Evolutionary conservation across 2,329 filamentous ascomycete genomes (phyloP).

Genomic region (Arachnomyces sp.): DNA sequence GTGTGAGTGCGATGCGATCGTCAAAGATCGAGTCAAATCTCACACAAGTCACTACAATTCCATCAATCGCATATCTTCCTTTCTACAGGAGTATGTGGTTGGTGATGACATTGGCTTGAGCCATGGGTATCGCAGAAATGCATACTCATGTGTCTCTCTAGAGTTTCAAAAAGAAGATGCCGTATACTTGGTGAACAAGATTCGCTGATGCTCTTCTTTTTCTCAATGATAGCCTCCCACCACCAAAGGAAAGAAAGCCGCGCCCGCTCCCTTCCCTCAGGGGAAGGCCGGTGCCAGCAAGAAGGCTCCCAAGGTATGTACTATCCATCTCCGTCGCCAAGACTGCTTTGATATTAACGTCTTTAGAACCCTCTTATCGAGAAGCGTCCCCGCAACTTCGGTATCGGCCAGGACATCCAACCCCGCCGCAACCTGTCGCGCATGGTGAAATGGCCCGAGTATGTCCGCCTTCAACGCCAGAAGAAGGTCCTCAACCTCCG

Average conservation of each 20-base stretch:
- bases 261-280: slow-evolving; percentile 92
- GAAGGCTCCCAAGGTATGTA: slow-evolving; percentile 92
- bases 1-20: slow-evolving; percentile 2
- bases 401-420: slow-evolving; percentile 98
- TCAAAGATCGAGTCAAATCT: slow-evolving; percentile 1
- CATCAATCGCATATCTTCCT: slow-evolving; percentile 28
- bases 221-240: slow-evolving; percentile 99
- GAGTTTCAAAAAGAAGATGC: slow-evolving; percentile 83
- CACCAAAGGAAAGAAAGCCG: slow-evolving; percentile 83
- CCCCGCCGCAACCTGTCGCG: slow-evolving; percentile 89
- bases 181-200: slow-evolving; percentile 63
- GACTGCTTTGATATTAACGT: slow-evolving; percentile 8
- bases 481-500: slow-evolving; percentile 96
- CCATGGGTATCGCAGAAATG: slow-evolving; percentile 47
- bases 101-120: slow-evolving; percentile 50
- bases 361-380: slow-evolving; percentile 95
- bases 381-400: slow-evolving; percentile 95
- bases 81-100: slow-evolving; percentile 21
- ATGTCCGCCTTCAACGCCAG: slow-evolving; percentile 93
- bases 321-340: slow-evolving; percentile 8
- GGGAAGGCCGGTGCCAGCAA: slow-evolving; percentile 78
- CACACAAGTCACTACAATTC: slow-evolving; percentile 28
- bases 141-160: slow-evolving; percentile 61
- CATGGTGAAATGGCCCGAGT: slow-evolving; percentile 99
- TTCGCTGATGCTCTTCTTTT: slow-evolving; percentile 96